Percentiles rank a stretch among this genome's conserved stretches.
These are phyloP conservation scores for Ailanthus altissimus DNA, from an alignment of 345 rosid genomes.

Conservation along the genomic window DNA sequence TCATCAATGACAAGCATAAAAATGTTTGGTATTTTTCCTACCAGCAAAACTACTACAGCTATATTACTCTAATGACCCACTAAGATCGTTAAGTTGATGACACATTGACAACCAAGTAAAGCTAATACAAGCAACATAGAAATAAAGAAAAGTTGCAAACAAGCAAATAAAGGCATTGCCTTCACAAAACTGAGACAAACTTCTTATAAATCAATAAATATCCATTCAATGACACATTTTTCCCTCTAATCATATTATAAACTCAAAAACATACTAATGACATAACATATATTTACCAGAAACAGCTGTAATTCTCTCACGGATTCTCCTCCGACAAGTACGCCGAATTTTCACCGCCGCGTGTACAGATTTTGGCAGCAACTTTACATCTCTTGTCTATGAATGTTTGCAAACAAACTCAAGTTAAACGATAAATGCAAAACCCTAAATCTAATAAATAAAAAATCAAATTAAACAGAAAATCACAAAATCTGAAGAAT, in stretches of 20 bases:
- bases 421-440: background rate
- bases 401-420: background rate
- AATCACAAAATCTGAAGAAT: background rate
- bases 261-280: background rate
- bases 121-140: background rate
- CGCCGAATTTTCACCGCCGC: conserved; percentile 65
- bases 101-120: background rate
- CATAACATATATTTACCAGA: conserved; percentile 47
- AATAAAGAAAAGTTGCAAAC: background rate
- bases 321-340: conserved; percentile 74
- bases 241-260: background rate
- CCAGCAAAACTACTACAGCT: background rate
- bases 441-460: background rate
- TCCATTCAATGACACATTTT: background rate
- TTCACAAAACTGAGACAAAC: background rate
- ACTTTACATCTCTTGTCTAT: conserved; percentile 77
- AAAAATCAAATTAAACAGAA: background rate
- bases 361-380: conserved; percentile 62
- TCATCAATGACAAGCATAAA: background rate
- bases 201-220: background rate
- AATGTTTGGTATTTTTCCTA: background rate
- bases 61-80: background rate
- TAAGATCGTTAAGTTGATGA: background rate
- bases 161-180: background rate
- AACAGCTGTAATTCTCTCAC: conserved; percentile 73